Evolutionary conservation across 1,284 basidiomycete species (phyloP), one percentile per base, ranked within the genome.

Genomic region (Puccinia polysora): DNA sequence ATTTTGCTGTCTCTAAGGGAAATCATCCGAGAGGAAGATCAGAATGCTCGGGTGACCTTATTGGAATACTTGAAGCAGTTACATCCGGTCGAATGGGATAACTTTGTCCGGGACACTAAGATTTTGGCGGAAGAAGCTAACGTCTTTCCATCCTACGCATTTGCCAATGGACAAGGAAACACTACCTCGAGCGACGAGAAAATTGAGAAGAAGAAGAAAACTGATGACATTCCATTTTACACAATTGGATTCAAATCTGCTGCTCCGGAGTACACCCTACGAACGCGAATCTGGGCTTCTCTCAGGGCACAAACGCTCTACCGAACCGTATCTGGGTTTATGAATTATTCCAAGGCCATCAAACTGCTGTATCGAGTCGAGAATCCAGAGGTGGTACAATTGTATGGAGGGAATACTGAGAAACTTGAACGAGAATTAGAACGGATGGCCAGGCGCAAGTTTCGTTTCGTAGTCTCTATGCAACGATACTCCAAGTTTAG

Each of bases 321-420:
- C 82, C 88, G 96, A 76, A 98, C 95, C 23, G 94, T 98, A 18
- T 97, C 96, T 56, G 96, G 95, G 65, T 97, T 98, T 88, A 98
- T 98, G 96, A 98, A 98, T 84, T 98, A 98, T 81, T 88, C 90
- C 78, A 98, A 98, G 84, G 95, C 96, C 20, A 97, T 98, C 86
- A 98, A 98, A 82, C 84, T 98, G n/a, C 86, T 98, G 34, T 97
- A 97, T 82, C 92, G 95, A 76, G 95, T 98, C 70, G 96, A 98
- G 83, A 98, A 97, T 83, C 96, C 95, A 25, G 95, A 97, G 81
- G 90, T 98, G 60, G 95, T 98, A 4, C 94, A 97, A 82, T 85
- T 90, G 67, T 97, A 92, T 78, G 95, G 95, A 65, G 93, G 94
- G 52, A 98, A 98, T 82, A 97, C 95, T 20, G 95, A 98, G 81